Evolutionary conservation across 805 yeast genomes (phyloP).

Genomic region (Nakazawaea holstii): DNA sequence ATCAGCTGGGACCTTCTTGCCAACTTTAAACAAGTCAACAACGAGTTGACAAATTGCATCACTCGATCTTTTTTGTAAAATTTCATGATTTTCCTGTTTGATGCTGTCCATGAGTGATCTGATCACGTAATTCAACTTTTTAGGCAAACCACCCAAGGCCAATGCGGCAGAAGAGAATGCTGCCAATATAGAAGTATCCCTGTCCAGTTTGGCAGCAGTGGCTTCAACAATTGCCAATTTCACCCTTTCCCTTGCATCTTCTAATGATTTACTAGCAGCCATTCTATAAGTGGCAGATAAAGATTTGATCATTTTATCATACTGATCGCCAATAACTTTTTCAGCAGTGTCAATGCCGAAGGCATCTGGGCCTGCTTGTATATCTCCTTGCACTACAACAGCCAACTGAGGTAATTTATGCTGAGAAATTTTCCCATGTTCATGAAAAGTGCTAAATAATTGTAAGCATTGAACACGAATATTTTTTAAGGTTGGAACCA

Average conservation of each 20-base stretch:
- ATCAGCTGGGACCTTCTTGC: slow-evolving; percentile 73
- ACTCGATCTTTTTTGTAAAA: slow-evolving; percentile 71
- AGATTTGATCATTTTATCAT: slow-evolving; percentile 54
- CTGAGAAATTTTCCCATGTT: slow-evolving; percentile 66
- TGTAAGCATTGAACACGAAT: slow-evolving; percentile 86
- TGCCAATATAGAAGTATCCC: slow-evolving; percentile 62
- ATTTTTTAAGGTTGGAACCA: slow-evolving; percentile 80
- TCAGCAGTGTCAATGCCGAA: slow-evolving; percentile 78
- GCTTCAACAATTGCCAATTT: slow-evolving; percentile 65
- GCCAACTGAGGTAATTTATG: slow-evolving; percentile 78
- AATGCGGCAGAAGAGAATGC: slow-evolving; percentile 73
- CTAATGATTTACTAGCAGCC: slow-evolving; percentile 64
- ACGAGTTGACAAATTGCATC: slow-evolving; percentile 61
- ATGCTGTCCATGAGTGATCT: slow-evolving; percentile 89
- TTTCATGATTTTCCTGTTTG: slow-evolving; percentile 62
- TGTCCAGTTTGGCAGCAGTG: slow-evolving; percentile 37
- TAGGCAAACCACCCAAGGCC: slow-evolving; percentile 64
- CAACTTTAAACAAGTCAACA: slow-evolving; percentile 45
- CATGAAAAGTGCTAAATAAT: slow-evolving; percentile 70
- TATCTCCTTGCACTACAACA: slow-evolving; percentile 88
- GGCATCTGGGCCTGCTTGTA: slow-evolving; percentile 91
- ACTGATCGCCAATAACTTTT: slow-evolving; percentile 56
- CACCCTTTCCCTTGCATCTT: slow-evolving; percentile 72
- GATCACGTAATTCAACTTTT: slow-evolving; percentile 83
- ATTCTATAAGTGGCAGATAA: slow-evolving; percentile 69